phyloP scores from a whole-genome alignment of 1,284 basidiomycete genomes.

The Rhodotorula sp. region DNA sequence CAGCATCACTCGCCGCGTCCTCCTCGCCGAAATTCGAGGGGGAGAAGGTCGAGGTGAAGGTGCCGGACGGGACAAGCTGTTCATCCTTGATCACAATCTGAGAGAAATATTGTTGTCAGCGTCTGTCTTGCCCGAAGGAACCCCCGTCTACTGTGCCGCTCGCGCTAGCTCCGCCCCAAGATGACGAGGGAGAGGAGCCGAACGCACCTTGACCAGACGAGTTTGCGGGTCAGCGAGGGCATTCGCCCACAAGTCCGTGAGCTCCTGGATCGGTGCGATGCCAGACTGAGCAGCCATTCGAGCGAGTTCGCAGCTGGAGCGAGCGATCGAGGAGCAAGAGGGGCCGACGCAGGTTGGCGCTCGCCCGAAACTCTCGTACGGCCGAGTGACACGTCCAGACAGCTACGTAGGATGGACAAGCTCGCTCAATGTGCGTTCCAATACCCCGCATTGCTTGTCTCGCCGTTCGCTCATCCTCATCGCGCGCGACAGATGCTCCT shows the following conservation, averaged over 20 bases:
- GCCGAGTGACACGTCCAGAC: background rate
- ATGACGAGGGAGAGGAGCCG: background rate
- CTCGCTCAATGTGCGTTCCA: background rate
- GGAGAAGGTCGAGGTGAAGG: background rate
- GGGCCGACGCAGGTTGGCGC: too few relatives aligned
- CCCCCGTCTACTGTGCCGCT: too few relatives aligned
- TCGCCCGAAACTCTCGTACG: too few relatives aligned
- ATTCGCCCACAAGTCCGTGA: slow-evolving; percentile 6
- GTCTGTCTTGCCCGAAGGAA: background rate
- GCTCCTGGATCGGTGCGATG: slow-evolving; percentile 12
- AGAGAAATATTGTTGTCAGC: background rate
- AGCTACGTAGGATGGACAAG: background rate
- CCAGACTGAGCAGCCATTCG: slow-evolving; percentile 31
- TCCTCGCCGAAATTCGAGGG: background rate
- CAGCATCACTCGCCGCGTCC: background rate
- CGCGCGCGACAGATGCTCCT: background rate
- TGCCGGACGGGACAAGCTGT: slow-evolving; percentile 11
- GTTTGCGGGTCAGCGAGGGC: background rate
- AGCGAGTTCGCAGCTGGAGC: too few relatives aligned
- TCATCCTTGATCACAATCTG: slow-evolving; percentile 31
- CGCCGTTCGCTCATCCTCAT: background rate
- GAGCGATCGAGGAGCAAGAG: background rate
- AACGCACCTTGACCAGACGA: slow-evolving; percentile 29
- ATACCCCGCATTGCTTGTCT: background rate
- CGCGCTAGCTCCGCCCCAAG: background rate